Percentiles rank a stretch among this genome's conserved stretches.
Conservation (phyloP, 495 filamentous ascomycete genomes). For the Parachaetomium inaequale region DNA sequence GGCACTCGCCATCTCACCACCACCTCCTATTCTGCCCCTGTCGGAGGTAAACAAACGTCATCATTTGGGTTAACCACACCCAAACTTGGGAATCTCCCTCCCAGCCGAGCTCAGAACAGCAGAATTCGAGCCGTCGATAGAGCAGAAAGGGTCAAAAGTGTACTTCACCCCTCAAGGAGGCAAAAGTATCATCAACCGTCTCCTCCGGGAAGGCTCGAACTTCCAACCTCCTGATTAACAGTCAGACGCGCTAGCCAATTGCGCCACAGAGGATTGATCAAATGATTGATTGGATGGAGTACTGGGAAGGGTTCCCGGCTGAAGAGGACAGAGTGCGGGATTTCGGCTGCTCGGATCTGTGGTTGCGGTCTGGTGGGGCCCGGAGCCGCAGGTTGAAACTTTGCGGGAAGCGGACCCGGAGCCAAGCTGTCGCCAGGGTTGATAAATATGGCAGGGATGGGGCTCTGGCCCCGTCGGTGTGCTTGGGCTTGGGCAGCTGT, state of each 20-base stretch:
- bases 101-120: background rate
- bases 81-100: background rate
- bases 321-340: background rate
- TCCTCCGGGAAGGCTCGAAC: slow-evolving; percentile 25
- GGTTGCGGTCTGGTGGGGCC: background rate
- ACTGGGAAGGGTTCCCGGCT: background rate
- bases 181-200: slow-evolving; percentile 1
- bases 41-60: background rate
- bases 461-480: background rate
- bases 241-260: slow-evolving; percentile 20
- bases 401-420: background rate
- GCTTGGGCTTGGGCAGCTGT: background rate
- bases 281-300: background rate
- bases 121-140: background rate
- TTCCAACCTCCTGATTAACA: slow-evolving; percentile 16
- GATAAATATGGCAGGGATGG: background rate
- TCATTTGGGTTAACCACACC: background rate
- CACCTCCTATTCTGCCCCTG: background rate
- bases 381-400: background rate
- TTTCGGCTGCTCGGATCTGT: background rate
- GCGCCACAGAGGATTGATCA: slow-evolving; percentile 22
- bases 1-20: too few species aligned
- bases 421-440: background rate
- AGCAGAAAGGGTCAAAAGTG: background rate
- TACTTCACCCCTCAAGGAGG: background rate